Conservation (phyloP, 129 eudicot genomes). For the Escallonia rubra region DNA sequence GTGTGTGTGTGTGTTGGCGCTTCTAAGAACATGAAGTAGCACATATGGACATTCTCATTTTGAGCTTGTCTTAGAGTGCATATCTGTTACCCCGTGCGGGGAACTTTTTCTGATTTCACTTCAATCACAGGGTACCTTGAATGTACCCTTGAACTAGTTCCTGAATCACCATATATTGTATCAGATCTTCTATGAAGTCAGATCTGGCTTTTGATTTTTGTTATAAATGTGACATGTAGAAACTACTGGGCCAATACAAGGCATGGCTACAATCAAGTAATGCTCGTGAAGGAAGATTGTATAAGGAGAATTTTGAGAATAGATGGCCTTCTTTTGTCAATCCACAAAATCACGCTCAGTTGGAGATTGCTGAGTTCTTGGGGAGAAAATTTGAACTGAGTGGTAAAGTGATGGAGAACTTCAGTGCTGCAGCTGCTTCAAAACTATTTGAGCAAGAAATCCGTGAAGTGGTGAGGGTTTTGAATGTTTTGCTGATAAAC, state of each 20-base stretch:
- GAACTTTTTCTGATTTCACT: too few relatives aligned
- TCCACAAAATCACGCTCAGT: slow-evolving; percentile 24
- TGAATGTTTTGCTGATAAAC: neutral
- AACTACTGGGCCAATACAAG: slow-evolving; percentile 47
- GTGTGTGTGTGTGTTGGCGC: neutral
- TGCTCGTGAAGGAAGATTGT: slow-evolving; percentile 45
- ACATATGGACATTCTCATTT: too few relatives aligned
- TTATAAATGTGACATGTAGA: slow-evolving; percentile 28
- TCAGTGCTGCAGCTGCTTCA: slow-evolving; percentile 84
- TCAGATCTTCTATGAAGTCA: neutral
- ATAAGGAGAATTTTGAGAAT: slow-evolving; percentile 60
- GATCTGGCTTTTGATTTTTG: slow-evolving; percentile 1
- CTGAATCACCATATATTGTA: neutral
- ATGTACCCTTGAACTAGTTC: too few relatives aligned
- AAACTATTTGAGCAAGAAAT: slow-evolving; percentile 88
- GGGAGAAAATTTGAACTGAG: slow-evolving; percentile 50
- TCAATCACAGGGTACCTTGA: too few relatives aligned
- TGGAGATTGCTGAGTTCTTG: slow-evolving; percentile 39
- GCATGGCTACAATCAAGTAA: slow-evolving; percentile 71
- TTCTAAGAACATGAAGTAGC: too few relatives aligned
- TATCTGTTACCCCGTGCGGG: too few relatives aligned
- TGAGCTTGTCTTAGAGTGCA: too few relatives aligned
- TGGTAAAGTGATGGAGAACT: slow-evolving; percentile 45
- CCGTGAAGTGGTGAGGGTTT: slow-evolving; percentile 75
- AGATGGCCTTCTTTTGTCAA: slow-evolving; percentile 59